These are phyloP conservation scores for Terfezia claveryi DNA, from an alignment of 495 filamentous ascomycete species.

Conservation along the genomic window DNA sequence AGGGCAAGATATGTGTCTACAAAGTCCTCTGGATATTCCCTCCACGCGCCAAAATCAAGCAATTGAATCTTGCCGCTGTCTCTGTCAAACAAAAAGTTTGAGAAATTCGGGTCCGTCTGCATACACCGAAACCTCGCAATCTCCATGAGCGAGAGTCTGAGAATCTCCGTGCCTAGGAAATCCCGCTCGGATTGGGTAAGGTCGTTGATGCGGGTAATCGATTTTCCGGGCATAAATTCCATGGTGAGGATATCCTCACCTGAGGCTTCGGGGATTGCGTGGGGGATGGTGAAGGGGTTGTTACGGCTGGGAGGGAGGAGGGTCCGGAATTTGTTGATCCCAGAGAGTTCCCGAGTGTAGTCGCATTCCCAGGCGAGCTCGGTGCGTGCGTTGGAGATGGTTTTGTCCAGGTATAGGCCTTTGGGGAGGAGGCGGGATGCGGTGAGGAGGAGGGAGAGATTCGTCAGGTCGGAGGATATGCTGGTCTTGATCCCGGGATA, in stretches of 20 bases:
- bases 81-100: constrained; percentile 90
- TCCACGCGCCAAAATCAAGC: constrained; percentile 82
- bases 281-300: constrained; percentile 55
- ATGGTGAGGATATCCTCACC: constrained; percentile 81
- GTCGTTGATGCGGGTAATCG: constrained; percentile 58
- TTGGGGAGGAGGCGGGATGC: constrained; percentile 76
- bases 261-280: constrained; percentile 54
- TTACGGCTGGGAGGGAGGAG: constrained; percentile 38
- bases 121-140: constrained; percentile 88
- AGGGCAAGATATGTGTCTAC: constrained; percentile 55
- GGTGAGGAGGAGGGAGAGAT: constrained; percentile 70
- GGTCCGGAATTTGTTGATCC: constrained; percentile 44
- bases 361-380: constrained; percentile 97
- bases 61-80: constrained; percentile 56
- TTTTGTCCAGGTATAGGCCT: constrained; percentile 85
- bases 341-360: constrained; percentile 64
- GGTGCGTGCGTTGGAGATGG: constrained; percentile 83
- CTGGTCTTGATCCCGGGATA: constrained; percentile 92
- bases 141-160: constrained; percentile 81
- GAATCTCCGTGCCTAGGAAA: constrained; percentile 81
- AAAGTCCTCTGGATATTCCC: constrained; percentile 64
- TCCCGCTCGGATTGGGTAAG: constrained; percentile 66
- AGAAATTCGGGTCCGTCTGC: constrained; percentile 99
- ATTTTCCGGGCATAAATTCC: constrained; percentile 67
- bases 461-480: constrained; percentile 87